Evolutionary conservation across 306 rosid species (phyloP).

Genomic region (Trifolium repens): DNA sequence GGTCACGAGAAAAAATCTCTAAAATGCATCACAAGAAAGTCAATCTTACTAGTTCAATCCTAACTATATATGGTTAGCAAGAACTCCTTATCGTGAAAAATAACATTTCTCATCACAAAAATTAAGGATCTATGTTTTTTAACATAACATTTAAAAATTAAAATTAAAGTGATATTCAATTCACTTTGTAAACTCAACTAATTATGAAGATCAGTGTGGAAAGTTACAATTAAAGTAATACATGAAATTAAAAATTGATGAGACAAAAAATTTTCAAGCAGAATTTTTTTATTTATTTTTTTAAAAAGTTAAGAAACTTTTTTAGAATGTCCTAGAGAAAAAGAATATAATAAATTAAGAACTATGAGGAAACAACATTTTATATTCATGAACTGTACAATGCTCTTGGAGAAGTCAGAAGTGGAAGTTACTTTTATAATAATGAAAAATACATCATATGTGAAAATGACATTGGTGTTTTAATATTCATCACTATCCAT

Average conservation of each 20-base stretch:
- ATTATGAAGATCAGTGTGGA: not conserved
- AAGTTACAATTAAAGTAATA: not conserved
- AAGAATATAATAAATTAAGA: not conserved
- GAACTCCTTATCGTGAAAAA: not conserved
- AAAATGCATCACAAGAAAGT: not conserved
- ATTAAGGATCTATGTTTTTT: not conserved
- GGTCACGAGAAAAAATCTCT: not conserved
- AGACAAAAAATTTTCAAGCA: not conserved
- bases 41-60: not conserved
- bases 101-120: not conserved
- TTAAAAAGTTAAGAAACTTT: not conserved
- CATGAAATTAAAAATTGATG: not conserved
- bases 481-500: constrained; percentile 18
- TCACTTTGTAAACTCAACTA: constrained; percentile 1
- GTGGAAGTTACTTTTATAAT: constrained; percentile 46
- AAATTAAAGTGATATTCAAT: not conserved
- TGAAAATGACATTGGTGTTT: constrained; percentile 49
- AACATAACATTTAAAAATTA: not conserved
- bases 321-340: not conserved
- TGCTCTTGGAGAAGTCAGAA: constrained; percentile 47
- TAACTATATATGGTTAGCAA: not conserved
- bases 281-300: not conserved
- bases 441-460: constrained; percentile 34
- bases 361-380: not conserved
- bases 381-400: constrained; percentile 51